phyloP scores from a whole-genome alignment of 139 green algal species.

The Coelastrella sp. region DNA sequence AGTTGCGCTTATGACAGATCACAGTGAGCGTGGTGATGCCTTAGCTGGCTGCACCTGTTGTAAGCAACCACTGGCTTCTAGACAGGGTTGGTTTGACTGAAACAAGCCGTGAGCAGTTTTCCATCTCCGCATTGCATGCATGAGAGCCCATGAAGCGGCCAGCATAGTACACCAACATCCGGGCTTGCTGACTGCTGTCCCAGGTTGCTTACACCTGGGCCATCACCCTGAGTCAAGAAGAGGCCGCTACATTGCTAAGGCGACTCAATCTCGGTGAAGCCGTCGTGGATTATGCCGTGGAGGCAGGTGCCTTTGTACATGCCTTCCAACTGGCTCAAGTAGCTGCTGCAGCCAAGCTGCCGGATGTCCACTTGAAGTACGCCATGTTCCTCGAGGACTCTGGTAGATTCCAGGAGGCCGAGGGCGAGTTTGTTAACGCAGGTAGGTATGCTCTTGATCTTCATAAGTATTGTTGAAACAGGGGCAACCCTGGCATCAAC shows the following conservation, averaged over 20 bases:
- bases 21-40: too few relatives aligned
- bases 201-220: slow-evolving; percentile 89
- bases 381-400: slow-evolving; percentile 92
- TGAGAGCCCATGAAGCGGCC: too few relatives aligned
- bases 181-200: not conserved
- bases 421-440: slow-evolving; percentile 74
- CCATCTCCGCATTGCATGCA: too few relatives aligned
- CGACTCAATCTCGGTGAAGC: slow-evolving; percentile 77
- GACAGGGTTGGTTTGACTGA: too few relatives aligned
- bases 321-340: slow-evolving; percentile 69
- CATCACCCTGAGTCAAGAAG: slow-evolving; percentile 74
- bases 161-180: too few relatives aligned
- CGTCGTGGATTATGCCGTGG: slow-evolving; percentile 79
- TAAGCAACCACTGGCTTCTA: too few relatives aligned
- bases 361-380: slow-evolving; percentile 84
- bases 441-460: too few relatives aligned
- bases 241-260: slow-evolving; percentile 71
- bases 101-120: too few relatives aligned
- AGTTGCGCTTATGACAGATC: too few relatives aligned
- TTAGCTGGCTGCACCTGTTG: too few relatives aligned
- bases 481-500: too few relatives aligned
- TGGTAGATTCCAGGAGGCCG: slow-evolving; percentile 76
- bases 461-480: too few relatives aligned
- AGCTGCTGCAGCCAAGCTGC: slow-evolving; percentile 70
- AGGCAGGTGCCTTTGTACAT: slow-evolving; percentile 78